Percentiles rank a stretch among this genome's conserved stretches.
phyloP scores from a whole-genome alignment of 2,329 filamentous ascomycete genomes.

The Scopulariopsis brevicaulis region DNA sequence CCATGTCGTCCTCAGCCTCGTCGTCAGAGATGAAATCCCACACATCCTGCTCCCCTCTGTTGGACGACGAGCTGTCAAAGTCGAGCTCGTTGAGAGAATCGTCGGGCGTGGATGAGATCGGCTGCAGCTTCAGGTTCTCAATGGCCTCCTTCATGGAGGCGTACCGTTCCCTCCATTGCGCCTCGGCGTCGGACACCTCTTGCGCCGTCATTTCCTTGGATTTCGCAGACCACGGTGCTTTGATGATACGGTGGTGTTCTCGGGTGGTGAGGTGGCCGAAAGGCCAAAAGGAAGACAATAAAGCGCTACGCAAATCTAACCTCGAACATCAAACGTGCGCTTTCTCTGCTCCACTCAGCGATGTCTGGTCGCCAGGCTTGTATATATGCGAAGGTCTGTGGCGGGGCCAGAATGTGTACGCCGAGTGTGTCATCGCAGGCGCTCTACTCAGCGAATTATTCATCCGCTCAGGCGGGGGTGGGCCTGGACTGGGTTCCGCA shows the following conservation, averaged over 20 bases:
- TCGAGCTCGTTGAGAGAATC: constrained; percentile 54
- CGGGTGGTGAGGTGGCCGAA: not conserved
- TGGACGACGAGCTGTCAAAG: constrained; percentile 39
- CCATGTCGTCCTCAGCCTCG: constrained; percentile 41
- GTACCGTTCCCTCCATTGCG: constrained; percentile 76
- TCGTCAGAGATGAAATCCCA: constrained; percentile 85
- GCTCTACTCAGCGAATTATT: not conserved
- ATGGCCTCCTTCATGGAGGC: constrained; percentile 79
- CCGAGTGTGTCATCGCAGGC: not conserved
- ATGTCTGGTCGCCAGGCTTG: not conserved
- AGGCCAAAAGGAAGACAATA: not conserved
- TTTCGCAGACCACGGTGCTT: not conserved
- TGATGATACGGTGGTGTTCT: not conserved
- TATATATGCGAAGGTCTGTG: not conserved
- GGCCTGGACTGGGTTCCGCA: no score
- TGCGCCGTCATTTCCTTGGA: not conserved
- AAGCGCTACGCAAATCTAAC: not conserved
- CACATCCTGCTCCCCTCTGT: constrained; percentile 64
- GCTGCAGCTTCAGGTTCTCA: constrained; percentile 52
- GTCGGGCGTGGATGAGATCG: constrained; percentile 25
- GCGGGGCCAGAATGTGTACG: not conserved
- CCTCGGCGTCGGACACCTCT: constrained; percentile 22
- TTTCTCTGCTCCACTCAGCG: not conserved
- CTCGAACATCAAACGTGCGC: not conserved
- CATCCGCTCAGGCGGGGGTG: not conserved